Evolutionary conservation across 768 basidiomycete species (phyloP), one percentile per base, ranked within the genome.

Genomic region (Tulasnella sp.): DNA sequence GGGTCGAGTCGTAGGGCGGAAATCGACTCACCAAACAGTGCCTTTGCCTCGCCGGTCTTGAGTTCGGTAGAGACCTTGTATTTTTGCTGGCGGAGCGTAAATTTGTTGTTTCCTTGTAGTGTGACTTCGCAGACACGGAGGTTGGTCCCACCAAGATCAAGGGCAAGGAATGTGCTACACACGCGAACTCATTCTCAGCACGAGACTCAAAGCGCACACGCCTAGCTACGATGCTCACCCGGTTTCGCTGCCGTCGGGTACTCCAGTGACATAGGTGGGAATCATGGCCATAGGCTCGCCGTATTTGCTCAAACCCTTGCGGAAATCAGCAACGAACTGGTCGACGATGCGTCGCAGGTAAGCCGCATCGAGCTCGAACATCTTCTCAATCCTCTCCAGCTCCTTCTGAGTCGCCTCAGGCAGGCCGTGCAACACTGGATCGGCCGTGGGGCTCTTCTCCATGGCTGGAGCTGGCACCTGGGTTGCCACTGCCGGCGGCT

Each of bases 111-210:
- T 44, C 98, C 98, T 73, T 92, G 88, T n/a, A 99, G 87, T 40
- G 91, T 88, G 71, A 99, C 95, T 84, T 98, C 93, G 85, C 96
- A 98, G 70, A 98, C 96, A 74, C 96, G 96, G 93, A 99, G 88
- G 83, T 99, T 99, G 32, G 98, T 99, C 77, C 98, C 98, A 55
- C 98, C 98, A 26, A 99, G 89, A 86, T 99, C 97, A 26, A 99
- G 88, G 5, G 98, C 96, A 75, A 99, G 90, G 85, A 98, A 99
- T 7, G 95, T 97, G 69, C 96, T 98, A 81, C 72, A 73, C 69
- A 40, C 75, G 44, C 78, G 42, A 67, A 37, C 57, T 42, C 48
- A 61, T 78, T 46, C 78, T 40, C 71, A 73, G 40, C 23, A 26
- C 55, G 35, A 35, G 40, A 40, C 6, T 51, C 16, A 74, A 40